Percentiles rank a stretch among this genome's conserved stretches.
phyloP scores from a whole-genome alignment of 768 basidiomycete genomes.

The Mycena leptocephala region DNA sequence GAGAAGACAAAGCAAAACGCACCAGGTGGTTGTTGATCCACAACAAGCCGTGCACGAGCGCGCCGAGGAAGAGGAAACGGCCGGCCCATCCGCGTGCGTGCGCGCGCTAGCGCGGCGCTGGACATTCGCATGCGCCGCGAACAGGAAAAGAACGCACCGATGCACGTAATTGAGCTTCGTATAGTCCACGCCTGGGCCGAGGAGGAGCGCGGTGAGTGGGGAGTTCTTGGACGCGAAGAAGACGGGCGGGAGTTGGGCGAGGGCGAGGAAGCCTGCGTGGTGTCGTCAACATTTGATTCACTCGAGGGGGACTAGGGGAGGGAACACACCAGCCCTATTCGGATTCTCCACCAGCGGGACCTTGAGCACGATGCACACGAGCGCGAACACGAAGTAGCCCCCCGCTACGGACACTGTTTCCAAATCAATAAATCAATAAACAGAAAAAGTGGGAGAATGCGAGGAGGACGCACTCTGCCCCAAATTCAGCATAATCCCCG shows the following conservation, averaged over 20 bases:
- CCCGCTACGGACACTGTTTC: slow-evolving; percentile 67
- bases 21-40: slow-evolving; percentile 31
- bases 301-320: slow-evolving; percentile 25
- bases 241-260: slow-evolving; percentile 64
- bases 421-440: not conserved
- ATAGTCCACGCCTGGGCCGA: slow-evolving; percentile 76
- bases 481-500: not conserved
- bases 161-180: slow-evolving; percentile 71
- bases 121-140: too few species aligned
- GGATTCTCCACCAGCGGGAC: slow-evolving; percentile 78
- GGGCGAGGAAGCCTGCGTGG: slow-evolving; percentile 54
- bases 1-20: not conserved
- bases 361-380: slow-evolving; percentile 75
- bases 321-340: slow-evolving; percentile 72
- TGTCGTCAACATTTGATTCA: not conserved
- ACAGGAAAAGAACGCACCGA: not conserved
- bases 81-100: slow-evolving; percentile 67
- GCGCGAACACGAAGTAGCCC: slow-evolving; percentile 66
- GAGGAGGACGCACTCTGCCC: slow-evolving; percentile 15
- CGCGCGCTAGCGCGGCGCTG: too few species aligned
- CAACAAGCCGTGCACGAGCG: slow-evolving; percentile 38
- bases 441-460: slow-evolving; percentile 34
- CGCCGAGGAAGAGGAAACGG: slow-evolving; percentile 65
- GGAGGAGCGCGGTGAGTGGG: slow-evolving; percentile 65
- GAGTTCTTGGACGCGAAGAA: slow-evolving; percentile 72